Base-by-base conservation (phyloP, 73 alveolate species). In the Durusdinium trenchii region DNA sequence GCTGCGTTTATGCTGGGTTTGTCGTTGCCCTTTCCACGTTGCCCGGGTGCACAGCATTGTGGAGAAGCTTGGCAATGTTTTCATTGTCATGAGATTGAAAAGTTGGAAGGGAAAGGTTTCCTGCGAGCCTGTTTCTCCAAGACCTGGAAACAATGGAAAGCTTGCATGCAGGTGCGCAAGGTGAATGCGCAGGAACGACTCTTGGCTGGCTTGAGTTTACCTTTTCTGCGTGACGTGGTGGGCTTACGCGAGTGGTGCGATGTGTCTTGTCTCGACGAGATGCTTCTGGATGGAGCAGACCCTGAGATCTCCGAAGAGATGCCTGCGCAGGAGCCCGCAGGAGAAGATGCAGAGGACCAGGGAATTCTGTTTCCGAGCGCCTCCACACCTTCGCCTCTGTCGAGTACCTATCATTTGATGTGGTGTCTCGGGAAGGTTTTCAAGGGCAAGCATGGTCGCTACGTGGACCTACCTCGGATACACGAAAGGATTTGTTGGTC, bases 401-500 rank as follows among this genome's bases (percentile, higher is more conserved):
- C n/a, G n/a, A n/a, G n/a, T n/a, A n/a, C n/a, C n/a, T n/a, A n/a
- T n/a, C n/a, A n/a, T n/a, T n/a, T n/a, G n/a, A n/a, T n/a, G n/a
- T n/a, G n/a, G n/a, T n/a, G n/a, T n/a, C n/a, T n/a, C n/a, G n/a
- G n/a, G n/a, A n/a, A n/a, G n/a, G n/a, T n/a, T n/a, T n/a, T n/a
- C n/a, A n/a, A n/a, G n/a, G n/a, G n/a, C n/a, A n/a, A 38, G 35
- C 32, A 47, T 47, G 20, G 28, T 46, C 69, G 48, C 18, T 36
- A 26, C 45, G 42, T 36, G 54, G 48, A 62, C 46, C 28, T 81
- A 7, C 69, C 57, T 7, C 91, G 69, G 1, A 46, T 81, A 4
- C 69, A 47, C 57, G 91, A 81, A 28, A 42, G 91, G 28, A 47
- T n/a, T n/a, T n/a, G n/a, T n/a, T n/a, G n/a, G n/a, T n/a, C n/a